Base-by-base conservation (phyloP, 306 rosid genomes). In the Phaseolus lunatus region DNA sequence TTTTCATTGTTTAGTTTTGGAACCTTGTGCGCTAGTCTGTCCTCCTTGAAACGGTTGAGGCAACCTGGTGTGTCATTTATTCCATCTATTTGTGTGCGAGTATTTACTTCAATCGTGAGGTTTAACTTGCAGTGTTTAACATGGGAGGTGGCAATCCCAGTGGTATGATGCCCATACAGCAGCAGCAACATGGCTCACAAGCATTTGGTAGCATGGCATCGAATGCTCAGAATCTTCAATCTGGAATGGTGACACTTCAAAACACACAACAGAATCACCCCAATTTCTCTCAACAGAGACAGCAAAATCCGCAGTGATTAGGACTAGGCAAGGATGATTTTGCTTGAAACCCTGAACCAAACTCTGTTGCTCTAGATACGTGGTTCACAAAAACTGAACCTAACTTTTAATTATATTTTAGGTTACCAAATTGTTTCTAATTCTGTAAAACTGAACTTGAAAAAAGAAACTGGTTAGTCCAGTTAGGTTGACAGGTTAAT, bases 201-300 rank as follows among this genome's bases (percentile, higher is more conserved):
- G 86, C 94, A 26, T 90, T 90, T 62, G 96, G 93, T 47, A 87
- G 81, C 88, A 88, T 94, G 90, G 76, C 84, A 64, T 57, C 85
- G 57, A 92, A 90, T 82, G 86, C 92, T 57, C 97, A 94, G 87
- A 87, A 84, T 91, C 85, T 91, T 43, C 98, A 90, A 72, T 78
- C 97, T 41, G 82, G 92, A 11, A 86, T 94, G 94, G 91, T 87
- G 64, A 56, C 90, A 53, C 89, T 90, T 72, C 98, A 86, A 74
- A 85, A 87, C 82, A 67, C 91, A 5, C 88, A 84, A 20, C 98
- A 92, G 79, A 87, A 72, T 83, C 96, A 89, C 84, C 85, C 96
- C 58, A 94, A 86, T 89, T 94, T 89, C 81, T 65, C 86, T 18
- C 98, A 94, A 75, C 97, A 92, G 83, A 87, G 96, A 77, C 98